phyloP scores from a whole-genome alignment of 2,329 filamentous ascomycete genomes.

The Coleophoma eucalyptorum region DNA sequence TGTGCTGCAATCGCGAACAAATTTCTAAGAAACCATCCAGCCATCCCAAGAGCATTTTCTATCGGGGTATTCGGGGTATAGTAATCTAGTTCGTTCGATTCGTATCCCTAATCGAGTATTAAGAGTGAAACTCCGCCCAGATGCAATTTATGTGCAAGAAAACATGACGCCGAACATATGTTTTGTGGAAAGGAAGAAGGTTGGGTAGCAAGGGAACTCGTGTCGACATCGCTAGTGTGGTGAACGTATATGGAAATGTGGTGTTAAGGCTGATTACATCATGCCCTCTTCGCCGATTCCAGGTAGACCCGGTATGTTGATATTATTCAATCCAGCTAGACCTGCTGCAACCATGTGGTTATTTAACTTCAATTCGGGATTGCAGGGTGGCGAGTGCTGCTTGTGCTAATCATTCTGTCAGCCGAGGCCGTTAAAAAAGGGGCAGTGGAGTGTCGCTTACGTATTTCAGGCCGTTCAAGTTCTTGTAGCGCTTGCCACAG shows the following conservation, averaged over 20 bases:
- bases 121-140: neutral
- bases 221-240: neutral
- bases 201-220: neutral
- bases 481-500: constrained; percentile 98
- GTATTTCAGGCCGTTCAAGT: constrained; percentile 97
- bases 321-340: constrained; percentile 20
- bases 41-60: constrained; percentile 1
- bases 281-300: constrained; percentile 52
- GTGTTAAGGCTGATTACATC: constrained; percentile 13
- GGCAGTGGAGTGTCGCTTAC: constrained; percentile 38
- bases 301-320: constrained; percentile 39
- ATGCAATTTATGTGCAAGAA: neutral
- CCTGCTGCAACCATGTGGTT: constrained; percentile 26
- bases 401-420: constrained; percentile 54
- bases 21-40: neutral
- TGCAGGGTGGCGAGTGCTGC: constrained; percentile 83
- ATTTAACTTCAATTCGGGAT: constrained; percentile 67
- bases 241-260: neutral
- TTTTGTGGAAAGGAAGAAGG: neutral
- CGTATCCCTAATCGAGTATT: neutral
- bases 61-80: constrained; percentile 1
- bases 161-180: neutral
- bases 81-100: neutral
- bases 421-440: constrained; percentile 10
- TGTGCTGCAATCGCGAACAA: no score